Evolutionary conservation across 2,329 filamentous ascomycete species (phyloP).

Genomic region (Colletotrichum incanum): DNA sequence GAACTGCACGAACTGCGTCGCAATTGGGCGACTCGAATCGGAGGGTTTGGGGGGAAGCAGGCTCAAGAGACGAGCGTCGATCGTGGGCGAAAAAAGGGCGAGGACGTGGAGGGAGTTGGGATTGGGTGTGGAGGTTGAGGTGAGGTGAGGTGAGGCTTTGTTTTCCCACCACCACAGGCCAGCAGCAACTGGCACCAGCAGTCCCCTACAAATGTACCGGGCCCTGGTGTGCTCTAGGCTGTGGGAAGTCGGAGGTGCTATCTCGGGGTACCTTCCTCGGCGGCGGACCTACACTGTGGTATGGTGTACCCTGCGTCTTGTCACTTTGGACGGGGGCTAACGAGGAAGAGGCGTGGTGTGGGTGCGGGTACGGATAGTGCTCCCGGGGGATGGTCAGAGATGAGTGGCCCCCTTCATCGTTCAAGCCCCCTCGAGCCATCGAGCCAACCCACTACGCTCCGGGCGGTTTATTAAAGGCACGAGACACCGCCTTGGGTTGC

Average conservation of each 20-base stretch:
- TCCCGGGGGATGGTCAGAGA: conserved; percentile 40
- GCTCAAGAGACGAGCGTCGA: conserved; percentile 46
- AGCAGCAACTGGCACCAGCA: conserved; percentile 29
- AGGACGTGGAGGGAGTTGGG: conserved; percentile 48
- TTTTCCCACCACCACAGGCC: conserved; percentile 50
- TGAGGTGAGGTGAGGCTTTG: conserved; percentile 58
- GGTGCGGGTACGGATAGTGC: conserved; percentile 42
- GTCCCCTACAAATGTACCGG: conserved; percentile 16
- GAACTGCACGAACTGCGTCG: conserved; percentile 52
- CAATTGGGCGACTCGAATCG: conserved; percentile 57
- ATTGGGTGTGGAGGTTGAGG: conserved; percentile 51
- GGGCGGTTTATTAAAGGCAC: conserved; percentile 28
- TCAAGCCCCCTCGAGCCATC: conserved; percentile 22
- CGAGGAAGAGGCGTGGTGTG: conserved; percentile 49
- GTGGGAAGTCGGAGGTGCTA: conserved; percentile 12
- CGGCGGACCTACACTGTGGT: conserved; percentile 19
- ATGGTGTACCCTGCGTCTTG: conserved; percentile 50
- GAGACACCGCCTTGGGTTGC: conserved; percentile 29
- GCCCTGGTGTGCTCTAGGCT: neutral
- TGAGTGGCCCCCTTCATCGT: conserved; percentile 37
- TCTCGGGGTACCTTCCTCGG: conserved; percentile 19
- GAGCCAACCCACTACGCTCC: conserved; percentile 15
- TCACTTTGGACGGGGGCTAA: conserved; percentile 49
- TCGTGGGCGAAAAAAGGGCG: conserved; percentile 48
- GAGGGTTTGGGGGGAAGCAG: conserved; percentile 47